phyloP scores from a whole-genome alignment of 1,284 basidiomycete genomes.

The Ustilago lituana region DNA sequence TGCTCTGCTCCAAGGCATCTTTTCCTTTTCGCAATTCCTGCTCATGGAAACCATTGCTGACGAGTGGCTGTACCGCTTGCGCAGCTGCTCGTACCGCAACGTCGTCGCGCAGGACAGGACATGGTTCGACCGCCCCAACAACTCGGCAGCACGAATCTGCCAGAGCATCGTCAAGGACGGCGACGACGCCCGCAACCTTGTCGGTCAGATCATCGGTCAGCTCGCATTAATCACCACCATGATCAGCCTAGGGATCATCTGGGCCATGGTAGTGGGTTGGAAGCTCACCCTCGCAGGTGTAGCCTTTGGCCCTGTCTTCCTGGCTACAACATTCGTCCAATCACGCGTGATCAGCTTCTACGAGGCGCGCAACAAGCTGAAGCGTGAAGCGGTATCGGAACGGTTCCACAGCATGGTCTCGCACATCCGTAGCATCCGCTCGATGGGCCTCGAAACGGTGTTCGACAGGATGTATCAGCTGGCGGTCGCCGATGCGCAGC shows the following conservation, averaged over 20 bases:
- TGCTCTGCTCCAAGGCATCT: constrained; percentile 80
- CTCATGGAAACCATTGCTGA: constrained; percentile 75
- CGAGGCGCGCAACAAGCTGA: constrained; percentile 82
- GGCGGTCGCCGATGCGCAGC: constrained; percentile 74
- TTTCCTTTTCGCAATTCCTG: constrained; percentile 73
- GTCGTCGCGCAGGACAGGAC: constrained; percentile 84
- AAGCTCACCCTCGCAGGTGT: constrained; percentile 90
- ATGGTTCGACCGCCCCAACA: constrained; percentile 83
- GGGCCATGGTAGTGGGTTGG: constrained; percentile 90
- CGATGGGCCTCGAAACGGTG: constrained; percentile 84
- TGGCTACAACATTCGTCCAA: constrained; percentile 78
- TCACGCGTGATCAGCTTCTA: constrained; percentile 76
- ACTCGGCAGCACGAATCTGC: constrained; percentile 75
- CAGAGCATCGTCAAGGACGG: constrained; percentile 87
- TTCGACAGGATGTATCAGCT: constrained; percentile 78
- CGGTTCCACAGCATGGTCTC: constrained; percentile 86
- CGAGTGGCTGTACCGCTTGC: constrained; percentile 79
- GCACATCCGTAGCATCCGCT: constrained; percentile 85
- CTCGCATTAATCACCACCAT: constrained; percentile 77
- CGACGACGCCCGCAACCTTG: constrained; percentile 84
- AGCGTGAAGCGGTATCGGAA: constrained; percentile 83
- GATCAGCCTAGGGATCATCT: constrained; percentile 82
- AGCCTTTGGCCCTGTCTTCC: constrained; percentile 85
- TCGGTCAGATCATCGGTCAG: constrained; percentile 80
- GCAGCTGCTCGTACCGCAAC: constrained; percentile 73